Evolutionary conservation across 1,284 basidiomycete species (phyloP), one percentile per base, ranked within the genome.

Genomic region (Singerocomus inundabilis): DNA sequence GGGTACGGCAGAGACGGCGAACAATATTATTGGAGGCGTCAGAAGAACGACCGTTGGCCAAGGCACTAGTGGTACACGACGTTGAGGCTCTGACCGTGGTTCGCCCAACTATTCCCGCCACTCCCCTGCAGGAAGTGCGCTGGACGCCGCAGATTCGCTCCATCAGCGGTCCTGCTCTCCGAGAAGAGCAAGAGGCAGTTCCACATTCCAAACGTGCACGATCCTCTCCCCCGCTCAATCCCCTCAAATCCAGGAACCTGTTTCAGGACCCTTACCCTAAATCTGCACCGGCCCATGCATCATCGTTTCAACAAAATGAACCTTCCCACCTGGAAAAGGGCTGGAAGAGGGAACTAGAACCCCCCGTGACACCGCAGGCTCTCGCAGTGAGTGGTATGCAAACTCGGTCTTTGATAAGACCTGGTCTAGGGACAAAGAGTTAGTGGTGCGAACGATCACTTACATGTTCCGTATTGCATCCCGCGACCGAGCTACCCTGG

Each of bases 81-180:
- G 38, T 57, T 7, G 65, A 67, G 39, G 52, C 51, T 35, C 38
- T 52, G 18, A 32, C 43, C 7, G 35, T 44, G 25, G 28, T 25
- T 28, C 33, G 29, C 36, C 56, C 66, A 21, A 51, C 59, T 29
- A 48, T 62, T 42, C 62, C 69, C 28, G 45, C 58, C 38, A 57
- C 47, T 51, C 63, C 67, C 37, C 43, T 49, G 2, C 30, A 49
- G 10, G 59, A 69, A 46, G 66, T 66, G 35, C 63, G 65, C 25
- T 78, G 76, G 76, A 61, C 68, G 15, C 76, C 77, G 42, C 75
- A 77, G 47, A 68, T 72, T 50, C 66, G 59, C 10, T 62, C 68
- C 11, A 59, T 64, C 48, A 61, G 54, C 21, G 46, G 65, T 8
- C 57, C 59, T 26, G 31, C 18, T 4, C 34, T 21, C 21, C 21